Evolutionary conservation across 1,139 yeast genomes (phyloP).

Genomic region (Sugiyamaella novakii): DNA sequence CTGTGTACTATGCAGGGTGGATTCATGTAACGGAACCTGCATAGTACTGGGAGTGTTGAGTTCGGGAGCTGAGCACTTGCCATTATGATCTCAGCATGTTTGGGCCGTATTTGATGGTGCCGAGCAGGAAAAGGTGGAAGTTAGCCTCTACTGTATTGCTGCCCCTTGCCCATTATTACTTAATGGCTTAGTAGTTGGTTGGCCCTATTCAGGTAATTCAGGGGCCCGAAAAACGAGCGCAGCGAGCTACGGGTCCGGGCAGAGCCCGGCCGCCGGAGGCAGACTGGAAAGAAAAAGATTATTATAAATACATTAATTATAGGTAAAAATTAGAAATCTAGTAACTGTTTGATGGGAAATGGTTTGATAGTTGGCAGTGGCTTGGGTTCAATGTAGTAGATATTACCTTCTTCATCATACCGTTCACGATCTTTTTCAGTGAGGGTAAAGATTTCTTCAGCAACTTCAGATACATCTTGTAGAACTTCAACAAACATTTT

Average conservation of each 20-base stretch:
- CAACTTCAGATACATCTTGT: constrained; percentile 55
- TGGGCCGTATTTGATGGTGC: too few species aligned
- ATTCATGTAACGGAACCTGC: too few species aligned
- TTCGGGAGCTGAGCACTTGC: too few species aligned
- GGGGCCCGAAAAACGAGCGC: too few species aligned
- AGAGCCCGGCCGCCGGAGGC: not conserved
- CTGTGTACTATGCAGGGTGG: too few species aligned
- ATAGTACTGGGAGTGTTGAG: too few species aligned
- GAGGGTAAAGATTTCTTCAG: constrained; percentile 74
- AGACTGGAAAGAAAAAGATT: not conserved
- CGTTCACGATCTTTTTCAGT: constrained; percentile 87
- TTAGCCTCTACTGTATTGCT: too few species aligned
- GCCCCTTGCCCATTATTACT: too few species aligned
- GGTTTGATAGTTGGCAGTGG: constrained; percentile 31
- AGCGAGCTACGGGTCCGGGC: not conserved
- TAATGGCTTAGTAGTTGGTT: too few species aligned
- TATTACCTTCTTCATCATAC: constrained; percentile 82
- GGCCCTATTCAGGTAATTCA: too few species aligned
- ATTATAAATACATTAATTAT: constrained; percentile 14
- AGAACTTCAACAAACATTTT: constrained; percentile 63
- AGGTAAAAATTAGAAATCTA: constrained; percentile 23
- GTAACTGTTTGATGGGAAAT: constrained; percentile 25
- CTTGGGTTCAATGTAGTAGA: constrained; percentile 48
- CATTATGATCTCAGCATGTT: too few species aligned
- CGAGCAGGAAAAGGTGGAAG: too few species aligned